Evolutionary conservation across 164 flowering plant species (phyloP).

Genomic region (Tinospora cordifolia): DNA sequence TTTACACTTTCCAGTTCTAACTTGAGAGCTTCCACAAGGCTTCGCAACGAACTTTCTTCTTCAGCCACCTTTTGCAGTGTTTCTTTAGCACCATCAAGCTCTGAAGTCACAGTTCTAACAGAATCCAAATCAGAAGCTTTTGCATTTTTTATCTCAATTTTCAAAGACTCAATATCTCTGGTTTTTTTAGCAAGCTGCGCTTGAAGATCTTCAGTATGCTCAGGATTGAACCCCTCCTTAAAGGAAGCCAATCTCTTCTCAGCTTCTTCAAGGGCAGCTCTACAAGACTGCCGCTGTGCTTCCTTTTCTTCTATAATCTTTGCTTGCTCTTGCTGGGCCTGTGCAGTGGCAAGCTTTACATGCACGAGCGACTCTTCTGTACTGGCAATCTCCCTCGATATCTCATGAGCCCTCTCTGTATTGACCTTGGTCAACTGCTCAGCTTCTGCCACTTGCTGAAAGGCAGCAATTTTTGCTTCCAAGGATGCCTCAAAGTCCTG

Average conservation of each 20-base stretch:
- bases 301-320: slow-evolving; percentile 55
- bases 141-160: slow-evolving; percentile 47
- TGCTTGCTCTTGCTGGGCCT: slow-evolving; percentile 59
- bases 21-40: slow-evolving; percentile 61
- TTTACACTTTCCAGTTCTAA: slow-evolving; percentile 61
- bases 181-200: slow-evolving; percentile 41
- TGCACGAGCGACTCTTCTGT: slow-evolving; percentile 49
- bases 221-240: slow-evolving; percentile 55
- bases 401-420: slow-evolving; percentile 43
- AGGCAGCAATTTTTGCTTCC: slow-evolving; percentile 50
- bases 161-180: slow-evolving; percentile 40
- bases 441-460: slow-evolving; percentile 54
- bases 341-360: slow-evolving; percentile 50
- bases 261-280: slow-evolving; percentile 49
- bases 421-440: slow-evolving; percentile 44
- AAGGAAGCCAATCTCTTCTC: slow-evolving; percentile 42
- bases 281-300: slow-evolving; percentile 40
- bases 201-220: slow-evolving; percentile 36
- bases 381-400: slow-evolving; percentile 57
- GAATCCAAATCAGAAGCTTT: slow-evolving; percentile 64
- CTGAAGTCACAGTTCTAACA: slow-evolving; percentile 46
- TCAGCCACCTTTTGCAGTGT: slow-evolving; percentile 66
- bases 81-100: slow-evolving; percentile 76
- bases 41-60: slow-evolving; percentile 56
- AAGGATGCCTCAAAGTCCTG: slow-evolving; percentile 53